Percentiles rank a stretch among this genome's conserved stretches.
These are phyloP conservation scores for Russula griseocarnosa DNA, from an alignment of 768 basidiomycete species.

Conservation along the genomic window DNA sequence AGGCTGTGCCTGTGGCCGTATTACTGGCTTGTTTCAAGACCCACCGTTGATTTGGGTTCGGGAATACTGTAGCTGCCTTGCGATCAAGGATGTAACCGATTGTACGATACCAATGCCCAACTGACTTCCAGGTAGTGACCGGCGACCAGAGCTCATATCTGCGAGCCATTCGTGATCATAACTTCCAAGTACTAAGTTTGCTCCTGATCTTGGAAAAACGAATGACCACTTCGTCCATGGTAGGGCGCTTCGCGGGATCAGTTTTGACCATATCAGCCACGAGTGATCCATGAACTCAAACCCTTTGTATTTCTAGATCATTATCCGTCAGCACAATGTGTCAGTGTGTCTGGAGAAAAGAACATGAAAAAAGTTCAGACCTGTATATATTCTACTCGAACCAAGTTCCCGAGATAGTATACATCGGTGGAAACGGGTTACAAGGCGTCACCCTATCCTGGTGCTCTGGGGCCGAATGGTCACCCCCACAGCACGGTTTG, in stretches of 20 bases:
- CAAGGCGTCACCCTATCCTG: background rate
- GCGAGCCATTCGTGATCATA: slow-evolving; percentile 10
- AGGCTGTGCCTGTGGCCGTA: no score
- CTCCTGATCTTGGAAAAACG: slow-evolving; percentile 4
- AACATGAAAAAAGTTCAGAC: background rate
- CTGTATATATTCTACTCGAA: background rate
- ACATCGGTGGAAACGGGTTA: slow-evolving; percentile 25
- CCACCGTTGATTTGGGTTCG: background rate
- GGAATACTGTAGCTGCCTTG: slow-evolving; percentile 19
- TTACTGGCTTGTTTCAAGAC: no score
- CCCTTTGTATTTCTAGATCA: background rate
- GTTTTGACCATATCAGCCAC: slow-evolving; percentile 37
- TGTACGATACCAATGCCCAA: slow-evolving; percentile 9
- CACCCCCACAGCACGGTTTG: background rate
- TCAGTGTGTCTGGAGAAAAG: background rate
- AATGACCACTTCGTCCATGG: slow-evolving; percentile 10
- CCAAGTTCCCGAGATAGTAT: slow-evolving; percentile 31
- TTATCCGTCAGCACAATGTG: background rate
- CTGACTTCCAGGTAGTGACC: background rate
- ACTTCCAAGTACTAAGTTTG: slow-evolving; percentile 13
- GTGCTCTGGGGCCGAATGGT: background rate
- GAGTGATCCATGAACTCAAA: slow-evolving; percentile 22
- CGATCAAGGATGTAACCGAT: background rate
- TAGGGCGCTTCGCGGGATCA: slow-evolving; percentile 36
- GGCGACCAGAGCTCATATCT: slow-evolving; percentile 2